A percentile compares a stretch with the other conserved stretches of the same genome.
Evolutionary conservation across 2,329 filamentous ascomycete species (phyloP).

Genomic region (Albifimbria verrucaria): DNA sequence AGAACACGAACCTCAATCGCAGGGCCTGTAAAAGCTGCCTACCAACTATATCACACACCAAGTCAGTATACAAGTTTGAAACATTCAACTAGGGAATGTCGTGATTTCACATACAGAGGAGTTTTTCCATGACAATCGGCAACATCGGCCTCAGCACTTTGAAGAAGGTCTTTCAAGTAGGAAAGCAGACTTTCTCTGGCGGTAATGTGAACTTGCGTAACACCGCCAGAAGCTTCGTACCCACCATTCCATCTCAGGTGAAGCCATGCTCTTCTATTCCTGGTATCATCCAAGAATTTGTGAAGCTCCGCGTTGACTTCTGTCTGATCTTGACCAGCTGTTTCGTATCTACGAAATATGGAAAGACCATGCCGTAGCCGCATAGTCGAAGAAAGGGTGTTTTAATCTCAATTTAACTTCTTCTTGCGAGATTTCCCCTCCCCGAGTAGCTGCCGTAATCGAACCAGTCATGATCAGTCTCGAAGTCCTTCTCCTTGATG

Average conservation of each 20-base stretch:
- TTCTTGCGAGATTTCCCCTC: background rate
- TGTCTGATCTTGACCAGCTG: background rate
- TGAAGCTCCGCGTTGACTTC: background rate
- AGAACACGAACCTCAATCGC: slow-evolving; percentile 15
- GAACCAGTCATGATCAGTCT: background rate
- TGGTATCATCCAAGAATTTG: background rate
- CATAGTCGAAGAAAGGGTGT: slow-evolving; percentile 26
- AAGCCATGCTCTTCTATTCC: background rate
- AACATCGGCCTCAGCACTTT: background rate
- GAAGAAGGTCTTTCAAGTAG: background rate
- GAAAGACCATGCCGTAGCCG: slow-evolving; percentile 22
- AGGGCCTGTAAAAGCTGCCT: slow-evolving; percentile 6
- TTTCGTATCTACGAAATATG: slow-evolving; percentile 20
- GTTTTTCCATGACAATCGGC: background rate
- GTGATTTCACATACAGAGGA: background rate
- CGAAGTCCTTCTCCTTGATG: background rate
- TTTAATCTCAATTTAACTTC: slow-evolving; percentile 2
- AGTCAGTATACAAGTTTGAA: background rate
- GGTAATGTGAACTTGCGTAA: background rate
- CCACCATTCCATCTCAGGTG: background rate
- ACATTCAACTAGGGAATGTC: background rate
- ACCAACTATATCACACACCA: background rate
- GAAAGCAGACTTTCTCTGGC: background rate
- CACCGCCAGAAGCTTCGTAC: background rate
- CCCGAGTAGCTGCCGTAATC: slow-evolving; percentile 7